Percentiles rank a stretch among this genome's conserved stretches.
Conservation (phyloP, 1,284 basidiomycete genomes). For the Bondarzewia mesenterica region DNA sequence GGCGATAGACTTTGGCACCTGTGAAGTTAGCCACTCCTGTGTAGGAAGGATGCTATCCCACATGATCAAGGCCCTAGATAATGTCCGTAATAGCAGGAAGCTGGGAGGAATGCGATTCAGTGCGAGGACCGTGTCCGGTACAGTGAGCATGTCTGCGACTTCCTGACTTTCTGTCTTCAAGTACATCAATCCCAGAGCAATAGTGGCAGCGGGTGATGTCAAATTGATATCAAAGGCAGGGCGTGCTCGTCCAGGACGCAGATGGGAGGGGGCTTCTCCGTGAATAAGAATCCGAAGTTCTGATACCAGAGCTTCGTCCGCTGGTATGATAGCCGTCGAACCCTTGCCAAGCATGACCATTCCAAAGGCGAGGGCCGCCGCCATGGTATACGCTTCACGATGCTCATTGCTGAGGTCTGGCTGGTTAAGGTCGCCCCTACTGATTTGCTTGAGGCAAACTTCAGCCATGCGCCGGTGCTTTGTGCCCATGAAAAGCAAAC, state of each 20-base stretch:
- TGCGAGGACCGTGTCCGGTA: conserved; percentile 74
- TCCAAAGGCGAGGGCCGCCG: conserved; percentile 86
- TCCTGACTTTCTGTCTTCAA: conserved; percentile 79
- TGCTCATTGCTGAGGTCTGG: conserved; percentile 80
- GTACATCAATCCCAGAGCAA: conserved; percentile 91
- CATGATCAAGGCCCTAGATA: conserved; percentile 79
- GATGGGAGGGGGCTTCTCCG: conserved; percentile 44
- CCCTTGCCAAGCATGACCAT: conserved; percentile 94
- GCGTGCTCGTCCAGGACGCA: conserved; percentile 28
- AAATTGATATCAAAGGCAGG: conserved; percentile 73
- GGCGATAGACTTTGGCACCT: conserved; percentile 68
- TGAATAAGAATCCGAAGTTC: conserved; percentile 66
- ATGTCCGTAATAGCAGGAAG: conserved; percentile 75
- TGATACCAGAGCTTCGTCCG: conserved; percentile 63
- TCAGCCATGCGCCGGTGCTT: conserved; percentile 90
- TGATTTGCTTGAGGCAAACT: conserved; percentile 81
- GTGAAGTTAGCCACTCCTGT: conserved; percentile 69
- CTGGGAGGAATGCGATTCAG: conserved; percentile 86
- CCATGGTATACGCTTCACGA: conserved; percentile 87
- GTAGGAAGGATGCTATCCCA: conserved; percentile 77
- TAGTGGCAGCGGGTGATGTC: conserved; percentile 84
- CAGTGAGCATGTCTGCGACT: conserved; percentile 75
- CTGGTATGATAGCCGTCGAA: conserved; percentile 48
- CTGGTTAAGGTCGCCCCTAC: conserved; percentile 66
- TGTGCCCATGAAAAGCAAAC: conserved; percentile 85